Evolutionary conservation across 2,329 filamentous ascomycete species (phyloP).

Genomic region (Orbilia quercus): DNA sequence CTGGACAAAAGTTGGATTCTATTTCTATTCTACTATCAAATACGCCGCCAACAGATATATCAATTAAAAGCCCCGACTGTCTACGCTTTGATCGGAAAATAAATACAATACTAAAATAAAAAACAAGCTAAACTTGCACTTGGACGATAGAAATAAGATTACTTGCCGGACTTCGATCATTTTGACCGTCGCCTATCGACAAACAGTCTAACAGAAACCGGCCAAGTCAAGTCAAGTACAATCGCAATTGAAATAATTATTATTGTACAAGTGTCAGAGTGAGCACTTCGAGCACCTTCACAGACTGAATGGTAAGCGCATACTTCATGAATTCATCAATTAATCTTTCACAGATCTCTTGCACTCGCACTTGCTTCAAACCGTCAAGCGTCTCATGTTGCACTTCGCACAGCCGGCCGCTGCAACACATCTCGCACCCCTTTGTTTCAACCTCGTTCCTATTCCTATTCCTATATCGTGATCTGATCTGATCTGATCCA

Average conservation of each 20-base stretch:
- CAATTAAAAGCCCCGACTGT: not conserved
- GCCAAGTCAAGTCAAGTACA: too few species aligned
- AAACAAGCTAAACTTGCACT: too few species aligned
- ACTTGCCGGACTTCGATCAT: constrained; percentile 10
- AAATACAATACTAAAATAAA: not conserved
- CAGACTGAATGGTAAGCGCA: constrained; percentile 48
- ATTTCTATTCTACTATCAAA: too few species aligned
- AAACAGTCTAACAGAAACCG: too few species aligned
- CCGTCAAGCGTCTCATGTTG: constrained; percentile 41
- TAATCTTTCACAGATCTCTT: constrained; percentile 40
- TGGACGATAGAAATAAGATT: constrained; percentile 12
- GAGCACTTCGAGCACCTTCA: constrained; percentile 28
- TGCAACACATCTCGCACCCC: constrained; percentile 48
- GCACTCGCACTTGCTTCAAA: constrained; percentile 38
- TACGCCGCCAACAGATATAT: constrained; percentile 14
- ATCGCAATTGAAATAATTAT: too few species aligned
- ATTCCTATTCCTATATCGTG: constrained; percentile 41
- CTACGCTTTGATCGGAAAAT: constrained; percentile 31
- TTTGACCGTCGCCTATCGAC: constrained; percentile 28
- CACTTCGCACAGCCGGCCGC: not conserved
- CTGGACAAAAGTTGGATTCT: not conserved
- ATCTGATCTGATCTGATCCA: constrained; percentile 23
- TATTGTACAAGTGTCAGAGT: constrained; percentile 36
- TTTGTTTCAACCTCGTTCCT: constrained; percentile 24
- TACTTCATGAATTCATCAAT: constrained; percentile 10